Evolutionary conservation across 192 early-diverging fungal species (phyloP).

Genomic region (Mortierella alpina): DNA sequence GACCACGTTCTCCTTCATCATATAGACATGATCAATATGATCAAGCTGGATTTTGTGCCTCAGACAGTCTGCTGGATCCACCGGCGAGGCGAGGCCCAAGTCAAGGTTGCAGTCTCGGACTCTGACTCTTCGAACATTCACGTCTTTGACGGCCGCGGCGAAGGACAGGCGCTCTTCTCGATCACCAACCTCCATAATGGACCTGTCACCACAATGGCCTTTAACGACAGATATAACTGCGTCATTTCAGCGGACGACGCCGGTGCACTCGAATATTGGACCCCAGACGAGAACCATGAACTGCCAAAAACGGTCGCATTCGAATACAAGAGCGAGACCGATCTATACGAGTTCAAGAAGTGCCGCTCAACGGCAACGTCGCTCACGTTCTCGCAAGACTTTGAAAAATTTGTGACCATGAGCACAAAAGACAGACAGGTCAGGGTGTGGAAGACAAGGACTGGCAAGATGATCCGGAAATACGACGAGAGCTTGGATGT

Average conservation of each 20-base stretch:
- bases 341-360: conserved; percentile 98
- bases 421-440: conserved; percentile 85
- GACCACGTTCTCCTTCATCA: background rate
- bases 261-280: conserved; percentile 97
- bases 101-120: conserved; percentile 88
- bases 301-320: conserved; percentile 76
- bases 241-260: conserved; percentile 86
- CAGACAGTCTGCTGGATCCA: conserved; percentile 86
- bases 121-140: conserved; percentile 74
- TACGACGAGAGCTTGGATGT: conserved; percentile 91
- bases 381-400: conserved; percentile 85
- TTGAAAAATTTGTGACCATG: conserved; percentile 87
- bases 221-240: conserved; percentile 78
- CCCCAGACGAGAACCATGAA: conserved; percentile 72
- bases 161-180: conserved; percentile 69
- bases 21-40: conserved; percentile 97
- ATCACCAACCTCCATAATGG: conserved; percentile 74
- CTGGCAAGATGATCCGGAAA: conserved; percentile 89
- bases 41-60: conserved; percentile 83
- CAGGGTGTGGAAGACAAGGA: conserved; percentile 83
- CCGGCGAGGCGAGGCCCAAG: conserved; percentile 84
- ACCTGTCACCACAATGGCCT: conserved; percentile 87
- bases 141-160: conserved; percentile 86
- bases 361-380: conserved; percentile 81
- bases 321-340: conserved; percentile 92